Evolutionary conservation across 169 alveolate genomes (phyloP).

Genomic region (Cryptosporidium sp.): DNA sequence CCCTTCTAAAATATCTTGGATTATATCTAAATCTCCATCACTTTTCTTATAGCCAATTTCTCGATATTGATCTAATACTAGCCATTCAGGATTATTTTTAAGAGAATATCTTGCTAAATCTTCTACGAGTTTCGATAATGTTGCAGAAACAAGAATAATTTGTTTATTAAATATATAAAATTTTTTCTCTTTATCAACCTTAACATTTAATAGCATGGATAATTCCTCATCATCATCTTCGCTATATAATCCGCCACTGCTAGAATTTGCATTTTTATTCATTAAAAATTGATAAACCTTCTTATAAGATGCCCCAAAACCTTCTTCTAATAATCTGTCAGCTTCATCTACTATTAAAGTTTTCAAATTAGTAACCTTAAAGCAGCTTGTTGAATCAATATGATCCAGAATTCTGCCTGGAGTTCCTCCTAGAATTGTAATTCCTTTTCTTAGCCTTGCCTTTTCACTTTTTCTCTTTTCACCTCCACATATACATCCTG

Average conservation of each 20-base stretch:
- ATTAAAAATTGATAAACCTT: conserved; percentile 81
- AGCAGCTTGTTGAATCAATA: conserved; percentile 89
- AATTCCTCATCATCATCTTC: conserved; percentile 22
- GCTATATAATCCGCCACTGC: not conserved
- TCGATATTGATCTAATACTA: conserved; percentile 44
- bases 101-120: conserved; percentile 83
- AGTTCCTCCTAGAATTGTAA: conserved; percentile 95
- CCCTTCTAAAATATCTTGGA: not conserved
- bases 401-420: conserved; percentile 98
- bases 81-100: conserved; percentile 78
- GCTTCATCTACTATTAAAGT: conserved; percentile 97
- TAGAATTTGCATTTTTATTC: conserved; percentile 25
- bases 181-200: conserved; percentile 1
- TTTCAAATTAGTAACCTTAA: conserved; percentile 84
- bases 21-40: not conserved
- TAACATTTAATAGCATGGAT: conserved; percentile 31
- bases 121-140: conserved; percentile 84
- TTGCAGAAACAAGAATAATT: conserved; percentile 85
- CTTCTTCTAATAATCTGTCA: conserved; percentile 96
- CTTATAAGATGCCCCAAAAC: conserved; percentile 93
- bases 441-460: conserved; percentile 91
- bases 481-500: conserved; percentile 87
- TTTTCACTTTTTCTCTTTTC: conserved; percentile 90
- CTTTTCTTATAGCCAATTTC: conserved; percentile 5
- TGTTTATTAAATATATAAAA: conserved; percentile 72